Base-by-base conservation (phyloP, 2,329 filamentous ascomycete genomes). In the Dactylellina parvicollis region DNA sequence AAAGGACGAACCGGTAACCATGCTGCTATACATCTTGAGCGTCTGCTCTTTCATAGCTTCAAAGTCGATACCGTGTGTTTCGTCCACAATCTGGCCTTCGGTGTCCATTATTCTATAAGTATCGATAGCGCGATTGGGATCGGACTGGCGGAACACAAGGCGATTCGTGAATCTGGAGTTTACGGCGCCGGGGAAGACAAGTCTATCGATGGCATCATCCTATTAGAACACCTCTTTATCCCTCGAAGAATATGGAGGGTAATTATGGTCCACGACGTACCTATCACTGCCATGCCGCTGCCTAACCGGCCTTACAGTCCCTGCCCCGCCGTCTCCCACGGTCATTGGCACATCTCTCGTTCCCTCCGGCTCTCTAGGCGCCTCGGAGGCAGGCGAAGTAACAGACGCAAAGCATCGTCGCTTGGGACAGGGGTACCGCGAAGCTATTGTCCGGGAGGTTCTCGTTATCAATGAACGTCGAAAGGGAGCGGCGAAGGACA, bases 31-130 rank as follows among this genome's bases (percentile, higher is more conserved):
- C 56, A 88, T 81, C 79, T 87, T 85, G 61, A 87, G 78, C 10
- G 88, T 82, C 75, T 85, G 82, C 55, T 85, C 84, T 57, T 95
- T 88, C 59, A 86, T 84, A 69, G 86, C 82, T 40, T 85, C 84
- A 1, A 95, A 86, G 78, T 93, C 89, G 0, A 88, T 87, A 56
- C 85, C 83, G 78, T 90, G 89, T 10, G 85, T 84, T 52, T 87
- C 85, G 81, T 97, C 92, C 16, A 98, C 88, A 38, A 96, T 86
- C 30, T 86, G 84, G 55, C 95, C 95, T 80, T 97, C 88, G 77
- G 96, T 92, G 80, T 96, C 91, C 79, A 99, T 89, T 24, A 94
- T 88, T 52, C 95, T 90, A 83, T 96, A 99, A 3, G 95, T 98
- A 24, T 93, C 88, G 79, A 99, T 90, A 3, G 92, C 89, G 32